Conservation (phyloP, 768 basidiomycete species). For the Rhizopogon salebrosus region DNA sequence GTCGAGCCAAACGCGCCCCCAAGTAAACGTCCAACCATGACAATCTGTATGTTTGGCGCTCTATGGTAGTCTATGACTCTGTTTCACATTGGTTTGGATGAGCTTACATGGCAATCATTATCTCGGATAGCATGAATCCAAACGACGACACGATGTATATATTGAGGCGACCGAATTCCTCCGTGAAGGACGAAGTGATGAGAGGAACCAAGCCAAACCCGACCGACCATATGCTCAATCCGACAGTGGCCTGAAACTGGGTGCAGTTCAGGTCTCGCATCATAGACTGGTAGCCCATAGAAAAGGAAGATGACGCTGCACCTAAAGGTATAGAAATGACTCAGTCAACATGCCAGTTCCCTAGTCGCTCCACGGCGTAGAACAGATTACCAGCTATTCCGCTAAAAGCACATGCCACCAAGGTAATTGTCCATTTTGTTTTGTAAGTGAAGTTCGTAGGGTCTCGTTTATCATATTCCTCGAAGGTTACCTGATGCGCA, state of each 20-base stretch:
- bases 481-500: conserved; percentile 27
- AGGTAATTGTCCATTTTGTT: conserved; percentile 31
- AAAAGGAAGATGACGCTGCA: conserved; percentile 42
- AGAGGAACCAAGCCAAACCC: conserved; percentile 58
- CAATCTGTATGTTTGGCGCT: conserved; percentile 42
- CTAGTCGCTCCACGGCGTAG: background rate
- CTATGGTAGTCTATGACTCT: conserved; percentile 8
- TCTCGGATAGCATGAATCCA: conserved; percentile 45
- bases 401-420: conserved; percentile 16
- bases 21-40: conserved; percentile 51
- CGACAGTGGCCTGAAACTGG: conserved; percentile 37
- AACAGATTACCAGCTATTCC: conserved; percentile 8
- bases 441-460: conserved; percentile 26
- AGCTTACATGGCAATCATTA: conserved; percentile 24
- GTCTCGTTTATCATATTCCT: conserved; percentile 28
- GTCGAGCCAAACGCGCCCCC: conserved; percentile 59
- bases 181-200: conserved; percentile 57
- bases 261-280: conserved; percentile 36
- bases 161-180: conserved; percentile 59
- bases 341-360: background rate
- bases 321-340: conserved; percentile 25
- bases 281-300: conserved; percentile 51
- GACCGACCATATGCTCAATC: conserved; percentile 44
- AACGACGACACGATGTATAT: conserved; percentile 45
- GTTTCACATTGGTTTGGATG: background rate